Base-by-base conservation (phyloP, 805 yeast species). In the Saccharomycopsis guyanensis region DNA sequence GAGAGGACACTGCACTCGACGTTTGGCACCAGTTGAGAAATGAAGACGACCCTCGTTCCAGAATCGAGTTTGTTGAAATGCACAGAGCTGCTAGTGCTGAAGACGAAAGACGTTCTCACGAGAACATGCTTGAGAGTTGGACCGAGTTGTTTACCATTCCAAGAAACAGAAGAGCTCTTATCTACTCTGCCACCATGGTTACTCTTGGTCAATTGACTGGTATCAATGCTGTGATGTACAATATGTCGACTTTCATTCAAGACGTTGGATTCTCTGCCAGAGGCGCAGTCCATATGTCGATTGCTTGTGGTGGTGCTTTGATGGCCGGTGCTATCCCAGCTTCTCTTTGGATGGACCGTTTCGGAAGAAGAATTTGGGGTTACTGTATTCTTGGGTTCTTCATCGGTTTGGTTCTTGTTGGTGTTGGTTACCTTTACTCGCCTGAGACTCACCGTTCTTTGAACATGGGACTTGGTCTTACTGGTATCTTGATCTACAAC, bases 271-370 rank as follows among this genome's bases (percentile, higher is more conserved):
- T 80, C 61, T 51, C 59, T 48, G 61, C 62, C 18, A 73, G 73
- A 56, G 60, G 70, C 43, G 64, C 80, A 20, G 82, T 78, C 6
- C 75, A 77, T 56, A 78, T 79, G 84, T 78, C 84, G 6, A 69
- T 78, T 57, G 85, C 79, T 19, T 83, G 83, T 43, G 85, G 85
- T 56, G 84, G 80, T 32, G 66, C 83, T 1, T 62, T 78, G 38
- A 59, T 79, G 53, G 39, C 80, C 8, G 86, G 85, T 56, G 74
- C 84, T 7, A 78, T 80, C 55, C 85, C 85, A 20, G 84, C 83
- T 12, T 71, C 78, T 45, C 54, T 75, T 47, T 76, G 61, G 61
- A 75, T 70, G 81, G 84, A 72, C 55, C 63, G 65, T 35, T 74
- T 71, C 54, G 81, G 81, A 27, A 67, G 81, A 60, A 66, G 80